Percentiles rank a stretch among this genome's conserved stretches.
Evolutionary conservation across 2,329 filamentous ascomycete genomes (phyloP).

Genomic region (Pestalotiopsis sp.): DNA sequence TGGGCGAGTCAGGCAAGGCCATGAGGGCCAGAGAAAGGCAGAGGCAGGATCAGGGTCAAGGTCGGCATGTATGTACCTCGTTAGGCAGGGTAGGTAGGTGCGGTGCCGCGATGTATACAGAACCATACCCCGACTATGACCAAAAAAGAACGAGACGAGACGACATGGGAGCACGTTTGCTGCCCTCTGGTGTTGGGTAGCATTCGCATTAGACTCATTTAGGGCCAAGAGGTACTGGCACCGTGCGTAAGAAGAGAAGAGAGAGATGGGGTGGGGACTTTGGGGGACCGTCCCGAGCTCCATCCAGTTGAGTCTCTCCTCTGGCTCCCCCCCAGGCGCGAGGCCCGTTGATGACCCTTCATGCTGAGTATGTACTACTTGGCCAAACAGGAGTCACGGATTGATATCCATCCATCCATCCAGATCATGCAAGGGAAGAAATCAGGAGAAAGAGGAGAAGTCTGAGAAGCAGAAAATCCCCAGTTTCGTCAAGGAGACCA

Average conservation of each 20-base stretch:
- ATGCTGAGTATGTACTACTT: background rate
- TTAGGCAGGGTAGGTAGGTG: background rate
- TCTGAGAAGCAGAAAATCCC: background rate
- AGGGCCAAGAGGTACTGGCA: background rate
- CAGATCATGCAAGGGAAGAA: background rate
- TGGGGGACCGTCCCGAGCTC: background rate
- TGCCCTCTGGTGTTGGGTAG: background rate
- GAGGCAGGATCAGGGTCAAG: background rate
- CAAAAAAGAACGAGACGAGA: background rate
- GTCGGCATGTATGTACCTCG: background rate
- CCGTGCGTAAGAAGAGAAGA: background rate
- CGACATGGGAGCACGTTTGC: background rate
- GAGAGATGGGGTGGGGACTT: background rate
- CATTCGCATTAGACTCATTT: background rate
- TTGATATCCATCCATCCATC: background rate
- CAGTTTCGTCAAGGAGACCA: background rate
- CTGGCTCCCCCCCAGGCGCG: background rate
- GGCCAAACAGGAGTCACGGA: background rate
- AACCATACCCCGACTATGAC: background rate
- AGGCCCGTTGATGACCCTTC: background rate
- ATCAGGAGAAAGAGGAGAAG: background rate
- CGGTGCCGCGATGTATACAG: background rate
- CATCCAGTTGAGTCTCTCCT: no score
- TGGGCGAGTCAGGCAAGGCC: background rate
- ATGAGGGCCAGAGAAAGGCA: background rate